Base-by-base conservation (phyloP, 306 rosid species). In the Alnus glutinosa region DNA sequence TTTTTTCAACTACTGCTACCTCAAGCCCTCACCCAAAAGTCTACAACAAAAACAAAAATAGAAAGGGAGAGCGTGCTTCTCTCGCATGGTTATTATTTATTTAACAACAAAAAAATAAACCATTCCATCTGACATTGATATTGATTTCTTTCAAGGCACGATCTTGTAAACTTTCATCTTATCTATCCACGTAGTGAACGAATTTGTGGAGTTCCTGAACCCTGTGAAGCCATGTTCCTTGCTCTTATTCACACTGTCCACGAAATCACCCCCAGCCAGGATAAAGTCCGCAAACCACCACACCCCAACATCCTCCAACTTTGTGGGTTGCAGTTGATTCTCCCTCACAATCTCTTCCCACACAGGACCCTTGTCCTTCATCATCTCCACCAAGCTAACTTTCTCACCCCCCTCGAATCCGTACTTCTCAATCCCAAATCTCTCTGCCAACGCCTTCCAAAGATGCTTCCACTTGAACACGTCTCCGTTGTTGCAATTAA, bases 171-270 rank as follows among this genome's bases (percentile, higher is more conserved):
- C 63, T 32, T 70, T 91, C 49, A 73, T 62, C 80, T 87, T 89
- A 30, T 89, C 88, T 30, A 91, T 86, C 94, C 92, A 91, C 70
- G 74, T 62, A 3, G 85, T 42, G 30, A 89, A 81, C 1, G 94
- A 89, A 46, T 79, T 89, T 78, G 79, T 83, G 10, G 89, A 86
- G 83, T 91, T 91, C 57, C 93, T 88, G 75, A 89, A 91, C 1
- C 92, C 92, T 78, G 85, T 71, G 73, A 88, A 91, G 0, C 94
- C 92, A 86, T 88, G 92, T 15, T 89, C 94, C 63, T 91, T 89
- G 49, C 91, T 77, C 83, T 89, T 86, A 80, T 89, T 91, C 94
- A 89, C 83, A 70, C 86, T 80, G 49, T 83, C 92, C 8, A 89
- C n/a, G 28, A 34, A 0, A 0, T 68, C 78, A 0, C 32, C 79